These are phyloP conservation scores for Populus hybrid DNA, from an alignment of 441 rosid genomes.

Conservation along the genomic window DNA sequence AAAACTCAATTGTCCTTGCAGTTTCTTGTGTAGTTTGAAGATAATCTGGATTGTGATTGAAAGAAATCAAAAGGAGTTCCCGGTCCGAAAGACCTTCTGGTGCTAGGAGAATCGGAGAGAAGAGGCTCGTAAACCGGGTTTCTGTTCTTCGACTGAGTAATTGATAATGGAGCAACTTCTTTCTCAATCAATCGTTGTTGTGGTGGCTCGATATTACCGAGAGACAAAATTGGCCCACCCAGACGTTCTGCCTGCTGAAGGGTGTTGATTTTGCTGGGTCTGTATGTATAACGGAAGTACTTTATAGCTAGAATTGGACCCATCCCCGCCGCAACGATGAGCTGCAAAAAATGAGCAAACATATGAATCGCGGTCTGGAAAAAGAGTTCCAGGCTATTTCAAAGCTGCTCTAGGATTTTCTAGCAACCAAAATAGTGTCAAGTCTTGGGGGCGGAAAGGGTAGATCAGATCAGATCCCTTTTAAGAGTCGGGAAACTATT, in stretches of 20 bases:
- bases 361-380: not conserved
- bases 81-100: constrained; percentile 77
- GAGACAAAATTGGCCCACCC: constrained; percentile 90
- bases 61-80: constrained; percentile 84
- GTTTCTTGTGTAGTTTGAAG: constrained; percentile 70
- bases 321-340: constrained; percentile 87
- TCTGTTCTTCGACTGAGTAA: constrained; percentile 66
- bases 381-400: not conserved
- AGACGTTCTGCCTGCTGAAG: constrained; percentile 94
- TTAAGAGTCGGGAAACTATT: no score
- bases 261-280: constrained; percentile 89
- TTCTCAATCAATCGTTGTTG: constrained; percentile 56
- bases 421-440: not conserved
- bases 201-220: constrained; percentile 82
- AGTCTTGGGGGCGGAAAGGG: no score
- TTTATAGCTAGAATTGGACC: constrained; percentile 92
- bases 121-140: constrained; percentile 82
- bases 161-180: constrained; percentile 58
- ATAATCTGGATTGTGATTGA: constrained; percentile 62
- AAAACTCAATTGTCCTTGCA: constrained; percentile 78
- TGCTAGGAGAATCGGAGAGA: constrained; percentile 81
- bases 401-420: not conserved
- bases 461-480: no score
- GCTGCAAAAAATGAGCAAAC: constrained; percentile 45
- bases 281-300: constrained; percentile 82